Evolutionary conservation across 768 basidiomycete species (phyloP).

Genomic region (Tricholoma matsutake): DNA sequence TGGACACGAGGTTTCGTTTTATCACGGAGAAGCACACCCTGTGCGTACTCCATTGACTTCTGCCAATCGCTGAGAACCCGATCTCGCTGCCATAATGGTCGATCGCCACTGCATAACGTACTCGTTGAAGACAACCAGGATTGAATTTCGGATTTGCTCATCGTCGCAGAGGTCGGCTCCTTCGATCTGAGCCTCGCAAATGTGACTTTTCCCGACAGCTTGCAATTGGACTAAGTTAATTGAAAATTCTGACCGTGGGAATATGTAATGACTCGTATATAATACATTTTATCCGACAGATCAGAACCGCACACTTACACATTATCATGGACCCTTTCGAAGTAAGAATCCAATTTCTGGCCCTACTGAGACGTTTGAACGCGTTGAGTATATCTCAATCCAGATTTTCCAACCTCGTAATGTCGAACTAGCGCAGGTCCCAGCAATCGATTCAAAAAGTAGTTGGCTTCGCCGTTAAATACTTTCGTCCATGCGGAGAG

Average conservation of each 20-base stretch:
- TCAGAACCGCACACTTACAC: too few species aligned
- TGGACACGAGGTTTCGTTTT: slow-evolving; percentile 51
- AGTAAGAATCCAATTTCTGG: slow-evolving; percentile 70
- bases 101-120: slow-evolving; percentile 25
- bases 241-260: slow-evolving; percentile 15
- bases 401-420: slow-evolving; percentile 17
- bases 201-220: slow-evolving; percentile 34
- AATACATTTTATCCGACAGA: too few species aligned
- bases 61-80: slow-evolving; percentile 54
- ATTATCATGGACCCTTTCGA: too few species aligned
- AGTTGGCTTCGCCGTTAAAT: slow-evolving; percentile 81
- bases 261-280: slow-evolving; percentile 2
- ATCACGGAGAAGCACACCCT: slow-evolving; percentile 43
- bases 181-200: slow-evolving; percentile 51
- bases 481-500: slow-evolving; percentile 81
- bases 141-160: slow-evolving; percentile 55
- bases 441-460: slow-evolving; percentile 90
- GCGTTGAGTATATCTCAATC: slow-evolving; percentile 43
- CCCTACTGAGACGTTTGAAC: slow-evolving; percentile 57
- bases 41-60: slow-evolving; percentile 51
- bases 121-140: slow-evolving; percentile 59
- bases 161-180: slow-evolving; percentile 35
- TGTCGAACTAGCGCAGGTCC: slow-evolving; percentile 46
- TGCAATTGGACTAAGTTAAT: slow-evolving; percentile 25
- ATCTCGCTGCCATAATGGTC: slow-evolving; percentile 49